Evolutionary conservation across 805 yeast genomes (phyloP).

Genomic region (Saturnispora mendoncae): DNA sequence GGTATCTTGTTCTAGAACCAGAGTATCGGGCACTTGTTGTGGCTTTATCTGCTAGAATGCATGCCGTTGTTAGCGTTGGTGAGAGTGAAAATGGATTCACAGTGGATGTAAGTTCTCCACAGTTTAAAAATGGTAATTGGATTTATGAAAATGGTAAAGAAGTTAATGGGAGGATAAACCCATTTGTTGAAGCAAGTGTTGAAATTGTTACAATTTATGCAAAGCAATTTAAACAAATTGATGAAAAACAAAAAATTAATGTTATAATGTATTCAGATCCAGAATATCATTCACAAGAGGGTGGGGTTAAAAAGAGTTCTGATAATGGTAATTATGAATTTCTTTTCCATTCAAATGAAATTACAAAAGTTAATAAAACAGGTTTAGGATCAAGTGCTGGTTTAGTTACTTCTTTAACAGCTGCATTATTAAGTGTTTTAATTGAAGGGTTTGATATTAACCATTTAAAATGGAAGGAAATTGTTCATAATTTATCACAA

Average conservation of each 20-base stretch:
- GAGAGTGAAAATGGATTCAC: conserved; percentile 11
- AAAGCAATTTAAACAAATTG: not conserved
- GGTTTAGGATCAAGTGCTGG: conserved; percentile 97
- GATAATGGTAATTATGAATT: conserved; percentile 37
- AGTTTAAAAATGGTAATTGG: conserved; percentile 70
- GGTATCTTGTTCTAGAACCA: conserved; percentile 83
- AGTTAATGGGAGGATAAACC: conserved; percentile 37
- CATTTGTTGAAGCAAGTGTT: conserved; percentile 64
- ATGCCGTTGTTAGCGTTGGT: conserved; percentile 35
- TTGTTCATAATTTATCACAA: conserved; percentile 81
- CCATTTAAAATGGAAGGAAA: conserved; percentile 18
- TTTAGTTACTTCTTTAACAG: conserved; percentile 67
- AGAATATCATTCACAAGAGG: conserved; percentile 75
- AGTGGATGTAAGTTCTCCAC: conserved; percentile 60
- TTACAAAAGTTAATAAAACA: conserved; percentile 77
- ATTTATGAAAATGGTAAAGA: conserved; percentile 29
- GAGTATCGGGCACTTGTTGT: conserved; percentile 67
- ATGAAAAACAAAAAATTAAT: conserved; percentile 17
- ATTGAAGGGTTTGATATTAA: conserved; percentile 25
- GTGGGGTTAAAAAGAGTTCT: conserved; percentile 31
- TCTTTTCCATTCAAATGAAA: conserved; percentile 48
- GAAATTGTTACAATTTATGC: conserved; percentile 47
- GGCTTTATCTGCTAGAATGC: conserved; percentile 86
- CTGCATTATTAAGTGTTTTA: conserved; percentile 53
- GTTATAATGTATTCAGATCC: conserved; percentile 76